A percentile compares a stretch with the other conserved stretches of the same genome.
These are phyloP conservation scores for Eutrema heterophyllum DNA, from an alignment of 345 rosid genomes.

Conservation along the genomic window DNA sequence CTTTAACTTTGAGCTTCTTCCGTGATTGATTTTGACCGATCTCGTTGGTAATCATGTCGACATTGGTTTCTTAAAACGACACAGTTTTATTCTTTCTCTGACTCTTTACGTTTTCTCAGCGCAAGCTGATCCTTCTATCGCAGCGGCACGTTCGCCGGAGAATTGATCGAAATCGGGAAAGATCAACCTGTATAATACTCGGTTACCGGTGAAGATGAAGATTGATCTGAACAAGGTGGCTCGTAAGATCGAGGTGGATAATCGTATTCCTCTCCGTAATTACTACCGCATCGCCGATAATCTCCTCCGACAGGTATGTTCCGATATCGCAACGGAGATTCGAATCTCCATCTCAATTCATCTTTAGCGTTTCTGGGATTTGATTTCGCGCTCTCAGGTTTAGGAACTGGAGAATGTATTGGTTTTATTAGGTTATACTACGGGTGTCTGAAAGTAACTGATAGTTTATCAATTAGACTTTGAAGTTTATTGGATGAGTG, in stretches of 20 bases:
- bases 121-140: conserved; percentile 1
- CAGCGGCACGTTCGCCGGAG: conserved; percentile 6
- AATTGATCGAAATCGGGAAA: conserved; percentile 4
- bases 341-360: background rate
- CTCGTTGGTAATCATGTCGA: conserved; percentile 25
- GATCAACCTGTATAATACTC: background rate
- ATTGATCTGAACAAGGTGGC: conserved; percentile 57
- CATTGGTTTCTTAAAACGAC: conserved; percentile 25
- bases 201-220: conserved; percentile 42
- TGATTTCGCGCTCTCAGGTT: background rate
- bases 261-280: conserved; percentile 70
- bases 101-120: conserved; percentile 12
- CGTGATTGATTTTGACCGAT: background rate
- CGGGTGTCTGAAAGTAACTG: background rate
- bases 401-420: conserved; percentile 6
- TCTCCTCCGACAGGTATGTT: conserved; percentile 76
- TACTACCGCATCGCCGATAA: conserved; percentile 89
- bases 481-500: background rate
- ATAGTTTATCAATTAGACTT: background rate
- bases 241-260: conserved; percentile 72
- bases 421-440: background rate
- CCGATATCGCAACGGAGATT: background rate
- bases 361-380: background rate
- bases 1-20: no score
- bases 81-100: conserved; percentile 9